Conservation (phyloP, 306 rosid species). For the Pachyrhizus erosus region DNA sequence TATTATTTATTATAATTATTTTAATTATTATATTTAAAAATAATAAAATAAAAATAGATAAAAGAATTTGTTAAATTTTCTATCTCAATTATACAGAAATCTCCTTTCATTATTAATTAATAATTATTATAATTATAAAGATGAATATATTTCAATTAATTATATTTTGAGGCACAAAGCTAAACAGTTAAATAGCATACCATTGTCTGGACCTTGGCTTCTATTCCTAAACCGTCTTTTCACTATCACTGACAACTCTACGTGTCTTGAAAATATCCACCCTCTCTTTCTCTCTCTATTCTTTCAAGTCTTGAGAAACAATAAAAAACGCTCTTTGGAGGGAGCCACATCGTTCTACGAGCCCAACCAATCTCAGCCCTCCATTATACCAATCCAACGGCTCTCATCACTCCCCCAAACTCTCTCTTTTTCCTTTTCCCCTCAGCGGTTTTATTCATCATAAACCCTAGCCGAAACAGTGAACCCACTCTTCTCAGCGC, state of each 20-base stretch:
- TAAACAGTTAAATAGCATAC: too few species aligned
- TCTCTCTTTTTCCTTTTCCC: constrained; percentile 2
- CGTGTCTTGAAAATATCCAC: constrained; percentile 19
- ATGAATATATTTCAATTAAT: too few species aligned
- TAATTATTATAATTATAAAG: too few species aligned
- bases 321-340: constrained; percentile 32
- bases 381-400: constrained; percentile 52
- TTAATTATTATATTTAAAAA: too few species aligned
- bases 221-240: neutral
- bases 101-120: too few species aligned
- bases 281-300: neutral
- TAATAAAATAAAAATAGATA: too few species aligned
- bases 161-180: too few species aligned
- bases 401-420: constrained; percentile 38
- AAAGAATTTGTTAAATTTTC: too few species aligned
- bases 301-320: neutral
- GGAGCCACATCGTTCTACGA: constrained; percentile 16
- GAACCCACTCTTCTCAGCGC: neutral
- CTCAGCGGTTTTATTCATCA: constrained; percentile 68
- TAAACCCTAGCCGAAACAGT: constrained; percentile 88
- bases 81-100: too few species aligned
- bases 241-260: neutral
- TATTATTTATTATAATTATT: too few species aligned
- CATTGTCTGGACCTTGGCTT: neutral
- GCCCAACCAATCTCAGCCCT: constrained; percentile 49